Percentiles rank a stretch among this genome's conserved stretches.
These are phyloP conservation scores for Adansonia gregorii DNA, from an alignment of 441 rosid species.

Conservation along the genomic window DNA sequence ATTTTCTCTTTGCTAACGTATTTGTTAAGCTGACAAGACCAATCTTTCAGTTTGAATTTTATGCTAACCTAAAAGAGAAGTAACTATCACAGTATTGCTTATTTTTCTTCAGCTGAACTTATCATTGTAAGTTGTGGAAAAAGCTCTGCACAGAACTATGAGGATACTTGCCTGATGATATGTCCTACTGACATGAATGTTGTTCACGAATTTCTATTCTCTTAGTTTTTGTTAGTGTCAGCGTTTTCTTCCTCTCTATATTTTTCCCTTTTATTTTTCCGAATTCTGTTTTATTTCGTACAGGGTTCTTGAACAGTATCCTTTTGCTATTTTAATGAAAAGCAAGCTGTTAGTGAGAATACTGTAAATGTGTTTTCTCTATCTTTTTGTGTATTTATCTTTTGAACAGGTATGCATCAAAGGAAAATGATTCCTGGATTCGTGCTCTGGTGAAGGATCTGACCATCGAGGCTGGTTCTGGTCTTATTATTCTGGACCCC, in stretches of 20 bases:
- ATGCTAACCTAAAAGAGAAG: neutral
- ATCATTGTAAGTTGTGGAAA: neutral
- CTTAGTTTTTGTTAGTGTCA: neutral
- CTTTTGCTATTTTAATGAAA: constrained; percentile 14
- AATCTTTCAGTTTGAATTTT: constrained; percentile 12
- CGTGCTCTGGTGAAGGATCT: constrained; percentile 87
- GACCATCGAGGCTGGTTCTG: constrained; percentile 95
- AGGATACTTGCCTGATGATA: neutral
- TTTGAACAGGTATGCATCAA: constrained; percentile 84
- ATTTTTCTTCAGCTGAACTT: neutral
- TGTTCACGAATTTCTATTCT: constrained; percentile 8
- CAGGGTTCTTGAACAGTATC: neutral
- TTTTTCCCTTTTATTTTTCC: neutral
- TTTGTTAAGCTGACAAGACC: constrained; percentile 5
- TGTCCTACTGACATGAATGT: neutral
- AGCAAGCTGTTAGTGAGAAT: neutral
- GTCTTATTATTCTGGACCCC: constrained; percentile 91
- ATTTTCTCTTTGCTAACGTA: neutral
- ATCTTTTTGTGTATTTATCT: constrained; percentile 31
- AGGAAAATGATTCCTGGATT: constrained; percentile 95
- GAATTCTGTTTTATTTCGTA: neutral
- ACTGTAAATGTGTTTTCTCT: constrained; percentile 1
- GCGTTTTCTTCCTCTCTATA: neutral
- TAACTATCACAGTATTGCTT: neutral
- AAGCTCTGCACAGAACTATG: neutral